Percentiles rank a stretch among this genome's conserved stretches.
phyloP scores from a whole-genome alignment of 1,284 basidiomycete species.

The Irpex sp. region DNA sequence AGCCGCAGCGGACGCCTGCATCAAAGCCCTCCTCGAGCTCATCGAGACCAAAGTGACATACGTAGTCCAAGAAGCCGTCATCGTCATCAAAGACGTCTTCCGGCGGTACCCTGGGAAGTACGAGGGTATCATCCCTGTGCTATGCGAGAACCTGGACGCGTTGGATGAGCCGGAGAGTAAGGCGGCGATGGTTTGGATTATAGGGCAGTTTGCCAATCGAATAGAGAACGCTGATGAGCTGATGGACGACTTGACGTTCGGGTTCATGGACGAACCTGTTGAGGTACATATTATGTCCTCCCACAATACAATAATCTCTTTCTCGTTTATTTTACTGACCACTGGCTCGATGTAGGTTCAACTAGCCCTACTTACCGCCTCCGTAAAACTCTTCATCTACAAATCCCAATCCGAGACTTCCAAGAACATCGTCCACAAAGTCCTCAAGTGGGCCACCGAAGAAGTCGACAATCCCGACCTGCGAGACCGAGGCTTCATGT shows the following conservation, averaged over 20 bases:
- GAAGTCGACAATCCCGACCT: slow-evolving; percentile 97
- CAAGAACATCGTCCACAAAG: slow-evolving; percentile 91
- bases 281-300: slow-evolving; percentile 54
- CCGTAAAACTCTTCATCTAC: slow-evolving; percentile 96
- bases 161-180: slow-evolving; percentile 97
- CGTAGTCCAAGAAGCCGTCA: slow-evolving; percentile 96
- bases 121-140: slow-evolving; percentile 89
- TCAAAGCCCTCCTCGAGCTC: slow-evolving; percentile 81
- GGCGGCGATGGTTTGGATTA: slow-evolving; percentile 97
- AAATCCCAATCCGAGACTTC: slow-evolving; percentile 82
- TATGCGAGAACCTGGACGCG: slow-evolving; percentile 90
- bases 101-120: slow-evolving; percentile 96
- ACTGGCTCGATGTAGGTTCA: slow-evolving; percentile 66
- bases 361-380: slow-evolving; percentile 90
- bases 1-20: slow-evolving; percentile 85
- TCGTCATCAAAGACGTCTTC: slow-evolving; percentile 98
- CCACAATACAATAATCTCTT: neutral
- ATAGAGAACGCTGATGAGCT: slow-evolving; percentile 97
- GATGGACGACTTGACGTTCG: slow-evolving; percentile 88
- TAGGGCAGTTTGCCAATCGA: slow-evolving; percentile 94
- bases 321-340: neutral
- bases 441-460: slow-evolving; percentile 96
- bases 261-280: slow-evolving; percentile 90
- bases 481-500: slow-evolving; percentile 98
- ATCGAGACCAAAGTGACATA: slow-evolving; percentile 95